Evolutionary conservation across 768 basidiomycete species (phyloP).

Genomic region (Hypholoma sublateritium): DNA sequence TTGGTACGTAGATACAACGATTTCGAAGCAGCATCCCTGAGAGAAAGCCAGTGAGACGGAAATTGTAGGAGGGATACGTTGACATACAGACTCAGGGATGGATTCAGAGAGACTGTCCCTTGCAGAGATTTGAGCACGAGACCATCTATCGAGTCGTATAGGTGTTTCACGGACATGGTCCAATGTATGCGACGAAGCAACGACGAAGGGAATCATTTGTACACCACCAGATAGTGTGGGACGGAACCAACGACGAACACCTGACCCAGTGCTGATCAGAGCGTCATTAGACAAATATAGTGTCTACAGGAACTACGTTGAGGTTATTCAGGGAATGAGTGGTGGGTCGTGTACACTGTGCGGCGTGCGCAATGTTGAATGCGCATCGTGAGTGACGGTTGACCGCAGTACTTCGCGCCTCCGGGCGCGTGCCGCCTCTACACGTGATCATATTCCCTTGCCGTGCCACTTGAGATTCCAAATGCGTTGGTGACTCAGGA

Average conservation of each 20-base stretch:
- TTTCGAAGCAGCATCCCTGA: conserved; percentile 36
- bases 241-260: not conserved
- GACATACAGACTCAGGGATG: conserved; percentile 36
- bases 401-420: too few species aligned
- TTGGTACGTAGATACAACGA: conserved; percentile 30
- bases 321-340: too few species aligned
- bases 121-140: conserved; percentile 42
- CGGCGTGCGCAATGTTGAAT: too few species aligned
- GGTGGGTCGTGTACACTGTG: not conserved
- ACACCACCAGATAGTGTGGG: not conserved
- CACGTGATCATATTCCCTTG: not conserved
- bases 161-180: conserved; percentile 41
- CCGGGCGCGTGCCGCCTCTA: too few species aligned
- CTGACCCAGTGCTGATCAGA: not conserved
- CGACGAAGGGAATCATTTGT: not conserved
- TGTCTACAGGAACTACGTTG: too few species aligned
- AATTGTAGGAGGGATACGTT: not conserved
- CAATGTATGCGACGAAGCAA: not conserved
- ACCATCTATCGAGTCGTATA: conserved; percentile 39
- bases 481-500: not conserved
- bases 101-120: conserved; percentile 42
- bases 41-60: not conserved
- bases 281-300: not conserved
- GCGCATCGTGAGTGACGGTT: too few species aligned
- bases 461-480: not conserved